A percentile compares a stretch with the other conserved stretches of the same genome.
These are phyloP conservation scores for Kazachstania kunashirensis DNA, from an alignment of 805 yeast genomes.

Conservation along the genomic window DNA sequence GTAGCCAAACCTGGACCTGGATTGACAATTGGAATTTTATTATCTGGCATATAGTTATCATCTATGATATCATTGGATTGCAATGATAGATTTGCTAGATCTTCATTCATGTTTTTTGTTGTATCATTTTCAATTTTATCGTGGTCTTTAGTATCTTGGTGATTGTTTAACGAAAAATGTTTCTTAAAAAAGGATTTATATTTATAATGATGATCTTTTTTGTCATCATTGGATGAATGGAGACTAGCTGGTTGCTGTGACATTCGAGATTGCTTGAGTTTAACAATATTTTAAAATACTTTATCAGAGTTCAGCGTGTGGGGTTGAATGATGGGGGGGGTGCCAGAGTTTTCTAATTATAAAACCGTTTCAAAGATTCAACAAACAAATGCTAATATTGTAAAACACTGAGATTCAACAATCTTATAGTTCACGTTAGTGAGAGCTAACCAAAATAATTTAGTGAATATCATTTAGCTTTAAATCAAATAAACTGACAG, in stretches of 20 bases:
- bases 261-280: too few relatives aligned
- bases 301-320: too few relatives aligned
- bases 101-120: conserved; percentile 2
- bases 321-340: too few relatives aligned
- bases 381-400: too few relatives aligned
- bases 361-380: too few relatives aligned
- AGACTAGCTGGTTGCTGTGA: neutral
- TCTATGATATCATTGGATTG: neutral
- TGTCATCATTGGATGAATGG: neutral
- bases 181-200: conserved; percentile 3
- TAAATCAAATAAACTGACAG: too few relatives aligned
- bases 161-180: conserved; percentile 1
- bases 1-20: conserved; percentile 20
- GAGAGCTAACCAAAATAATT: too few relatives aligned
- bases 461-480: too few relatives aligned
- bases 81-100: conserved; percentile 8
- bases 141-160: neutral
- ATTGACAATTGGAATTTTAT: conserved; percentile 2
- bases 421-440: too few relatives aligned
- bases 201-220: neutral
- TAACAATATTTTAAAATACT: too few relatives aligned
- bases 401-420: too few relatives aligned
- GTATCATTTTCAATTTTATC: neutral
- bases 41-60: neutral
- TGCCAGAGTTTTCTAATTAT: too few relatives aligned